Conservation (phyloP, 164 flowering plant genomes). For the Chimonanthus praecox region DNA sequence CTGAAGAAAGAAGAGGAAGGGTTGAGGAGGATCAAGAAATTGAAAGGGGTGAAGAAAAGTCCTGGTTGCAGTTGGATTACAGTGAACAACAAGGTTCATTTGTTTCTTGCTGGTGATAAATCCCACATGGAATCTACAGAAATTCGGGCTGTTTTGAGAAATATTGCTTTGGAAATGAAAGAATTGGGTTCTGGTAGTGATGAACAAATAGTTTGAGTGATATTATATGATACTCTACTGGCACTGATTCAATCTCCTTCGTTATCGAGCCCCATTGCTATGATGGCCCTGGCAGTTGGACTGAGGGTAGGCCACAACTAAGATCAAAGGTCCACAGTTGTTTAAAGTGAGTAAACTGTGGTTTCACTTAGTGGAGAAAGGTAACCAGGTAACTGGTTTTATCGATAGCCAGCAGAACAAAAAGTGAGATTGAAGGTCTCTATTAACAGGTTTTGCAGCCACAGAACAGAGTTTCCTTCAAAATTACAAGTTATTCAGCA, state of each 20-base stretch:
- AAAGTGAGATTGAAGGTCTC: too few relatives aligned
- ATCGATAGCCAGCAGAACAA: too few relatives aligned
- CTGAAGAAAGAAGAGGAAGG: constrained; percentile 20
- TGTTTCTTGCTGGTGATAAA: constrained; percentile 24
- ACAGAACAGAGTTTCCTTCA: too few relatives aligned
- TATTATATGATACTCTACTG: neutral
- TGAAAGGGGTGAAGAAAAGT: constrained; percentile 24
- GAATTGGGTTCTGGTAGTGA: neutral
- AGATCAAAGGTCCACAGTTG: too few relatives aligned
- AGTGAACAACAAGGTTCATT: constrained; percentile 17
- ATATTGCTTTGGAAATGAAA: constrained; percentile 1
- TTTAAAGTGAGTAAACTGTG: too few relatives aligned
- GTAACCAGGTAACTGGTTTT: too few relatives aligned
- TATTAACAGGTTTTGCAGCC: too few relatives aligned
- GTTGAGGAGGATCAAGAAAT: constrained; percentile 23
- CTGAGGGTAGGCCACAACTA: too few relatives aligned
- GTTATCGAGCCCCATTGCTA: too few relatives aligned
- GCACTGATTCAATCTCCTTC: neutral
- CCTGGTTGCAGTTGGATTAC: constrained; percentile 53
- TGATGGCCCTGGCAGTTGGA: too few relatives aligned
- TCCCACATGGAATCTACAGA: constrained; percentile 17
- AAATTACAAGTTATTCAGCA: too few relatives aligned
- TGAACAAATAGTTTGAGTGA: neutral
- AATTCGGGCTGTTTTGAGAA: constrained; percentile 12
- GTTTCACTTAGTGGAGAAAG: too few relatives aligned